Evolutionary conservation across 805 yeast genomes (phyloP), one percentile per base, ranked within the genome.

Genomic region (Spathaspora sp.): DNA sequence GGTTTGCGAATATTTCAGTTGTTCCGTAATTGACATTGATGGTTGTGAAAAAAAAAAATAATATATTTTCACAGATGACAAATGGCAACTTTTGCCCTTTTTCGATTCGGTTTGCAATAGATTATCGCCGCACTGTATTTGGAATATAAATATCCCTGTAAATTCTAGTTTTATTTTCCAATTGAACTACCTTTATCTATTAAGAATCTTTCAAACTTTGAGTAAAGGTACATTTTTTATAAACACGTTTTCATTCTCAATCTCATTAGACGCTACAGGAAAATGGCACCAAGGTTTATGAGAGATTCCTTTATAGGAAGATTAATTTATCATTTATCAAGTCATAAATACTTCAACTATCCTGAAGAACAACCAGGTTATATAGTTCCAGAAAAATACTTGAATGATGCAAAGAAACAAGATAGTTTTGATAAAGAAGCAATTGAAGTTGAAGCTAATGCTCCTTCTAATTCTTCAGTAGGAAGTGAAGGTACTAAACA

Each of bases 281-380:
- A n/a, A 8, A 47, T 47, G 49, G 35, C 29, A 31, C 35, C 50
- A 32, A 50, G 53, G 49, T 68, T 69, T 44, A 39, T 69, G 18
- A 64, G 68, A 59, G 69, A 66, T 46, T 60, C 66, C 46, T 67
- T 67, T 43, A 56, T 57, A 55, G 75, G 74, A 28, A 59, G 70
- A 42, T 11, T 60, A 11, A 50, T 60, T 18, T 66, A 70, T 51
- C 64, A 60, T 29, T 42, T 67, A n/a, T 63, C 71, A 10, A 52
- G 58, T 12, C 65, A 63, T 47, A 68, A 60, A 46, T 23, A 54
- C 20, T 59, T 64, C 42, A 50, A 42, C 2, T 56, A 66, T 44
- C 55, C 58, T 31, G 75, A 72, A 53, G 75, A 72, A 35, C 43
- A 44, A 5, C 52, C 59, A 10, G 68, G 59, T 32, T 70, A 65